Percentiles rank a stretch among this genome's conserved stretches.
phyloP scores from a whole-genome alignment of 768 basidiomycete genomes.

The Kondoa malvinella region DNA sequence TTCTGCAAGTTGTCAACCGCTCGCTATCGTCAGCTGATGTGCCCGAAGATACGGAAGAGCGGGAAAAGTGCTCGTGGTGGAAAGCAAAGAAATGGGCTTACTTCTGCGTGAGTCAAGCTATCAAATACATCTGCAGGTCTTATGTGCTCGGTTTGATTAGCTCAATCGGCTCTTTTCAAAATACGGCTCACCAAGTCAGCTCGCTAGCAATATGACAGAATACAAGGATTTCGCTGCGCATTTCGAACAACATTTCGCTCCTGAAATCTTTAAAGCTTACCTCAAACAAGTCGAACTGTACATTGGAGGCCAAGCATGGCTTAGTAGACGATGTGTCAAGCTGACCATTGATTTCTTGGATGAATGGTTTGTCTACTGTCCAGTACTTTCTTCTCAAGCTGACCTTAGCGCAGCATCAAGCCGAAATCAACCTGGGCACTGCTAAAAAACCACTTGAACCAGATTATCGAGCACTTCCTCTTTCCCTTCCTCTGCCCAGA shows the following conservation, averaged over 20 bases:
- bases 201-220: constrained; percentile 54
- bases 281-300: constrained; percentile 52
- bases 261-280: constrained; percentile 70
- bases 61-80: constrained; percentile 59
- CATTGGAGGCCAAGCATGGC: constrained; percentile 57
- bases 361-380: constrained; percentile 49
- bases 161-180: constrained; percentile 32
- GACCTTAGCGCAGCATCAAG: constrained; percentile 47
- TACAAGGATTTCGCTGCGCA: constrained; percentile 58
- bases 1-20: constrained; percentile 54
- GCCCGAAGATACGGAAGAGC: constrained; percentile 17
- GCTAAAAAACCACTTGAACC: constrained; percentile 68
- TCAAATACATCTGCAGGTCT: constrained; percentile 49
- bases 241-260: constrained; percentile 88
- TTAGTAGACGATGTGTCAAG: constrained; percentile 67
- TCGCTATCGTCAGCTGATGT: constrained; percentile 6
- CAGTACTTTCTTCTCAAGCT: neutral
- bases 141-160: too few relatives aligned
- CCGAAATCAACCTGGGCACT: constrained; percentile 80
- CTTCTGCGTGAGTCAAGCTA: constrained; percentile 56
- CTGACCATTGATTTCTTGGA: constrained; percentile 71
- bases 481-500: constrained; percentile 78
- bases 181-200: constrained; percentile 73
- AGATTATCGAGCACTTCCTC: constrained; percentile 58
- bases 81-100: constrained; percentile 87